These are phyloP conservation scores for Pseudogymnoascus sp. DNA, from an alignment of 2,329 filamentous ascomycete genomes.

Conservation along the genomic window DNA sequence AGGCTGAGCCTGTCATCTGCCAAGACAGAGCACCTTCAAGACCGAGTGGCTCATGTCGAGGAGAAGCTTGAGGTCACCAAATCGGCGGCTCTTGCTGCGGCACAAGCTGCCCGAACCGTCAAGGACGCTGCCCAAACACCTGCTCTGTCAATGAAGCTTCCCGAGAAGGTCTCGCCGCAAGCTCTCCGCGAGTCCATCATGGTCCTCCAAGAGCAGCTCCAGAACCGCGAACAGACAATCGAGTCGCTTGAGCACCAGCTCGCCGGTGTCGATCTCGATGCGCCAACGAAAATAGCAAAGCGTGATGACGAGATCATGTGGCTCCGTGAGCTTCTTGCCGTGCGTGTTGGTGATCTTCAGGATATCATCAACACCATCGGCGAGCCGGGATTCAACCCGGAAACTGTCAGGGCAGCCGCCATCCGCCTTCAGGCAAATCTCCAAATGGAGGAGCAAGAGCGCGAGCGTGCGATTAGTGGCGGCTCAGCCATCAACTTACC, in stretches of 20 bases:
- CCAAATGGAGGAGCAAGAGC: constrained; percentile 96
- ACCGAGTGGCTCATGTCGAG: constrained; percentile 76
- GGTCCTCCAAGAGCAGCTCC: constrained; percentile 92
- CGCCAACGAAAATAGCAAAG: constrained; percentile 76
- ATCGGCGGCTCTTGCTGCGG: constrained; percentile 77
- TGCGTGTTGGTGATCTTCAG: constrained; percentile 83
- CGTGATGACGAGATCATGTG: constrained; percentile 90
- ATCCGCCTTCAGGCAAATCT: constrained; percentile 91
- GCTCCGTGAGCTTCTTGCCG: constrained; percentile 86
- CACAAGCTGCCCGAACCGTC: constrained; percentile 56
- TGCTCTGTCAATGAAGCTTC: constrained; percentile 42
- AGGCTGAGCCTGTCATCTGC: constrained; percentile 74
- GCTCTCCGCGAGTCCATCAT: constrained; percentile 93
- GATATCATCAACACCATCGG: constrained; percentile 81
- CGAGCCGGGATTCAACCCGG: constrained; percentile 66
- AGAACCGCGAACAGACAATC: constrained; percentile 84
- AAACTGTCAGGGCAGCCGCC: constrained; percentile 77
- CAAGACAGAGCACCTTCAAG: constrained; percentile 78
- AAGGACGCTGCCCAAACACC: constrained; percentile 24
- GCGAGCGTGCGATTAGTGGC: constrained; percentile 72
- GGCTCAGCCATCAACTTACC: constrained; percentile 61
- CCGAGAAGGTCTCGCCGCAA: constrained; percentile 88
- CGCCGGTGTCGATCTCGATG: constrained; percentile 64
- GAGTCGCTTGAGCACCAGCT: constrained; percentile 75
- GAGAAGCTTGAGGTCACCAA: constrained; percentile 88